Evolutionary conservation across 1,284 basidiomycete species (phyloP).

Genomic region (Leccinum olivaceoglutinosum): DNA sequence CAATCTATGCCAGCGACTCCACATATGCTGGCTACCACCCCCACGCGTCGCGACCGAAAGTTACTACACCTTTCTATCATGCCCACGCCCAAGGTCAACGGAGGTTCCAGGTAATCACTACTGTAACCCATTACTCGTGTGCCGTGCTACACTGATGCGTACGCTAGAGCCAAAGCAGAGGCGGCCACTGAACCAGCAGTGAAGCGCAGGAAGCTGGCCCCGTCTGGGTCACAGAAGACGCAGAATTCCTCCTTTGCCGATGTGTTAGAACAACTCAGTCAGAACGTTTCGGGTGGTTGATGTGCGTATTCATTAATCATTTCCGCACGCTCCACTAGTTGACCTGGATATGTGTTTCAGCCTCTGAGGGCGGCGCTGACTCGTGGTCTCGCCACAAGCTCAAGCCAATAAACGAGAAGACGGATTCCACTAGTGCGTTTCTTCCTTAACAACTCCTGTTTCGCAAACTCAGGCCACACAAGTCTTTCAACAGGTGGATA

Average conservation of each 20-base stretch:
- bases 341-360: constrained; percentile 28
- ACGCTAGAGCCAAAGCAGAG: constrained; percentile 19
- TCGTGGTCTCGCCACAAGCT: constrained; percentile 74
- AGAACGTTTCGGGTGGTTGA: constrained; percentile 46
- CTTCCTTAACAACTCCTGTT: not conserved
- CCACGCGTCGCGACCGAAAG: constrained; percentile 12
- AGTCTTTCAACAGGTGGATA: constrained; percentile 94
- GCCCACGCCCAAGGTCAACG: constrained; percentile 12
- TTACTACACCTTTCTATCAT: constrained; percentile 7
- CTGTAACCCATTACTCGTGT: not conserved
- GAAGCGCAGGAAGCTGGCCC: constrained; percentile 57
- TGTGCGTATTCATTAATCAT: constrained; percentile 29
- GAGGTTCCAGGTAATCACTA: constrained; percentile 16
- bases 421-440: constrained; percentile 54
- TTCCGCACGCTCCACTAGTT: not conserved
- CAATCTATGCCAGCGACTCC: no score
- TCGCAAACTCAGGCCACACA: constrained; percentile 1
- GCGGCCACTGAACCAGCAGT: constrained; percentile 37
- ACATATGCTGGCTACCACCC: no score
- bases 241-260: constrained; percentile 62
- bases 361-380: constrained; percentile 69
- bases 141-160: not conserved
- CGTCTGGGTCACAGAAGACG: constrained; percentile 18
- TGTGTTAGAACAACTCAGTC: constrained; percentile 71
- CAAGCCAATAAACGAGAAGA: constrained; percentile 49